Base-by-base conservation (phyloP, 177 flowering plant species). In the Vitis hybrid region DNA sequence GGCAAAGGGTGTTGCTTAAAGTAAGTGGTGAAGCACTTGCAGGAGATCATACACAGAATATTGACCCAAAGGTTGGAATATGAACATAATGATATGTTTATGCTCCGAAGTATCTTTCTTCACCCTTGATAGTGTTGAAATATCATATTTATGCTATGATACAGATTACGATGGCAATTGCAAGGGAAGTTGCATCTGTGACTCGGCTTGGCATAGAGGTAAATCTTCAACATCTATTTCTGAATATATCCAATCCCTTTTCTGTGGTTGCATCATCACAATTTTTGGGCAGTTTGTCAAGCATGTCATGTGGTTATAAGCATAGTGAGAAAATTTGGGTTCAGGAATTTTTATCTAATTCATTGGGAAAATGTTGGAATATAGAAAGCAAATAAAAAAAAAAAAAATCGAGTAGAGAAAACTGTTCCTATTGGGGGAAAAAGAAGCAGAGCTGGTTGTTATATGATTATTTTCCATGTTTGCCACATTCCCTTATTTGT, bases 11-110 rank as follows among this genome's bases (percentile, higher is more conserved):
- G 14, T 76, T 96, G 82, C 99, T 96, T 70, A 96, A 96, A 87
- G 99, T 96, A 22, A 96, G 99, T 51, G 99, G 99, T 60, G 98
- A 96, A 84, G 99, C 98, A 63, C 95, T 96, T 75, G 97, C 97
- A 0, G 98, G 99, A 60, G 98, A 96, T 72, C 85, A 79, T 15
- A 10, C 70, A n/a, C 91, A 93, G 72, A 94, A 88, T 74, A 93
- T 93, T 83, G 99, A 95, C 65, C 99, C 99, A 12, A 93, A 93
- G 97, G 99, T 94, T 48, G 33, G 77, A 61, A 65, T 61, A 31
- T 10, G 13, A 63, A 55, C 22, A 13, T 33, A 22, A 33, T 21
- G 59, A 29, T 63, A 14, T 61, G 29, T 12, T 13, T 49, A 26
- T 39, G 45, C 45, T 60, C 51, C 56, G 8, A 4, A 16, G 19